Conservation (phyloP, 139 green algal species). For the Picochlorum sp. region DNA sequence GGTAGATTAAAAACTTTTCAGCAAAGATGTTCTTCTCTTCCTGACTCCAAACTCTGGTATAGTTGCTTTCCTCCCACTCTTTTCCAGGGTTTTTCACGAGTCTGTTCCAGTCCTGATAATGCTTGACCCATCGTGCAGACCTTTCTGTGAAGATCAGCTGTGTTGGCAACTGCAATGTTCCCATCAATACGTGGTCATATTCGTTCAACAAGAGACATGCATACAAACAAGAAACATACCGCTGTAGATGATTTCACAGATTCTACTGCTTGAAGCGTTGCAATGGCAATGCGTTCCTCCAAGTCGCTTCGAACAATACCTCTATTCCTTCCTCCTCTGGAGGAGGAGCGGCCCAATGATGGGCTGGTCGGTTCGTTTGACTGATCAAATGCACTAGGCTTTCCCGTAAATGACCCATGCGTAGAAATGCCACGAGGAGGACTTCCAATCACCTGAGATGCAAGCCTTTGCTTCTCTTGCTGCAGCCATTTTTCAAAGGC, state of each 20-base stretch:
- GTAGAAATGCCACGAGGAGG: background rate
- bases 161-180: conserved; percentile 15
- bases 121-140: conserved; percentile 31
- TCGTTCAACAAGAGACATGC: background rate
- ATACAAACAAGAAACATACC: conserved; percentile 9
- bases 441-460: background rate
- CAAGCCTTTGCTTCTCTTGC: background rate
- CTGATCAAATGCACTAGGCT: background rate
- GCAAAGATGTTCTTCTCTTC: conserved; percentile 77
- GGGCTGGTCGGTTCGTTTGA: conserved; percentile 2
- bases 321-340: background rate
- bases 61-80: conserved; percentile 32
- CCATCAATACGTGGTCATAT: background rate
- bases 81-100: conserved; percentile 48
- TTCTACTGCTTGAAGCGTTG: conserved; percentile 57
- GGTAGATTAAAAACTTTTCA: conserved; percentile 71
- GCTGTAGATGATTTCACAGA: conserved; percentile 47
- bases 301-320: conserved; percentile 37
- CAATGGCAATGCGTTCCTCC: conserved; percentile 66
- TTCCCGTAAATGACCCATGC: background rate
- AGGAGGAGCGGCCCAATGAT: background rate
- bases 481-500: conserved; percentile 11
- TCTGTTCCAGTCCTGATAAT: conserved; percentile 37
- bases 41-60: conserved; percentile 51
- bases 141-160: conserved; percentile 7